phyloP scores from a whole-genome alignment of 352 stramenopile species.

The Phytophthora capsici region DNA sequence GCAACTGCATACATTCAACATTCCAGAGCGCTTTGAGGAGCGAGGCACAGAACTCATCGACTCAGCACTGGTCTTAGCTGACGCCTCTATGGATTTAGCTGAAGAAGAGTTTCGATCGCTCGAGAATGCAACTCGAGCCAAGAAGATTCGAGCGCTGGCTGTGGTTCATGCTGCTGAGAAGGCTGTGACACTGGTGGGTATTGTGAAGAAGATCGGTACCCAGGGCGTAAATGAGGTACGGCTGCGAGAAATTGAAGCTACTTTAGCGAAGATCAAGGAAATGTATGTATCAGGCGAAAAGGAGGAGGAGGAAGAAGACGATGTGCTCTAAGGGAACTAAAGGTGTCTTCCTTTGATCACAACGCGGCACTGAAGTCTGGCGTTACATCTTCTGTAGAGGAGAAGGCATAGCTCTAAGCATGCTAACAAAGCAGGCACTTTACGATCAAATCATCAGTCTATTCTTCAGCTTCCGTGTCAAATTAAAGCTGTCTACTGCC shows the following conservation, averaged over 20 bases:
- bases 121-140: slow-evolving; percentile 69
- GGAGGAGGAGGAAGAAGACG: slow-evolving; percentile 87
- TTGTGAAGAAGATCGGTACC: slow-evolving; percentile 86
- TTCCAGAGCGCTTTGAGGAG: slow-evolving; percentile 84
- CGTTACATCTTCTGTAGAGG: slow-evolving; percentile 22
- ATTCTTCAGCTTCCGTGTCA: slow-evolving; percentile 17
- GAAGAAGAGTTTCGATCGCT: slow-evolving; percentile 81
- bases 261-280: slow-evolving; percentile 57
- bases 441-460: slow-evolving; percentile 25
- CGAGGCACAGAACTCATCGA: slow-evolving; percentile 70
- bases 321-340: slow-evolving; percentile 69
- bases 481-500: slow-evolving; percentile 35
- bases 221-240: slow-evolving; percentile 60
- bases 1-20: slow-evolving; percentile 54
- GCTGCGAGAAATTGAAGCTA: slow-evolving; percentile 50
- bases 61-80: slow-evolving; percentile 57
- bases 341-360: slow-evolving; percentile 16
- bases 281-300: slow-evolving; percentile 64
- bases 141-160: slow-evolving; percentile 80
- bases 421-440: slow-evolving; percentile 16
- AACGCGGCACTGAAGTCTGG: slow-evolving; percentile 5
- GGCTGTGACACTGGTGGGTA: slow-evolving; percentile 73
- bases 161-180: slow-evolving; percentile 81
- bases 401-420: slow-evolving; percentile 12
- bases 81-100: slow-evolving; percentile 74